Evolutionary conservation across 305 asterid genomes (phyloP), one percentile per base, ranked within the genome.

Genomic region (Solanum hybrid): DNA sequence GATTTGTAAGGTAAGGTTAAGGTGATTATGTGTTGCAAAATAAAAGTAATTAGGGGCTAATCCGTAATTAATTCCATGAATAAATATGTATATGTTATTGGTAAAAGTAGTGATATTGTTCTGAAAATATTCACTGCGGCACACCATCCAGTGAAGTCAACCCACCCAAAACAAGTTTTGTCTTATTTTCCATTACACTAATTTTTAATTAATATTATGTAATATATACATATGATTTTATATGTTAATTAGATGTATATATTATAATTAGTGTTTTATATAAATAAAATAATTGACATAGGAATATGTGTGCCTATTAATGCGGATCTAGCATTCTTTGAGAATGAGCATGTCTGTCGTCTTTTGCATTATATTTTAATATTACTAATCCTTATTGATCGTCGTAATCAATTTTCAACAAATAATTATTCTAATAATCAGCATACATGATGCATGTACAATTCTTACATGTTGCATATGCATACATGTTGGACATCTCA

Each of bases 301-400:
- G 73, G 73, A 71, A 24, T 71, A 26, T 94, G 96, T 93, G 93
- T 92, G 94, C 98, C 97, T 94, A 94, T 92, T 92, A 94, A 94
- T 94, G 92, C 96, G 98, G 98, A 96, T 95, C 97, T 94, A 92
- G 94, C 95, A 92, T 91, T 95, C 92, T 93, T 93, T 94, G 81
- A 93, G 98, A 96, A 95, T 96, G 95, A 93, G 97, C 87, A 96
- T 96, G 95, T 96, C 96, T 94, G 98, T 96, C 96, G 92, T 95
- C 89, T 96, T 91, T 90, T 46, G 61, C 61, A 46, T 2, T 46
- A 46, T 46, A 46, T 46, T 46, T 46, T 46, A 46, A 46, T 46
- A 46, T 46, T 46, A 46, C 61, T 46, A 46, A 46, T 46, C 16
- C 74, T 31, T 51, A 86, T 64, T 36, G 88, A 28, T 90, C 89